These are phyloP conservation scores for Phlegmacium glaucopus DNA, from an alignment of 768 basidiomycete genomes.

Conservation along the genomic window DNA sequence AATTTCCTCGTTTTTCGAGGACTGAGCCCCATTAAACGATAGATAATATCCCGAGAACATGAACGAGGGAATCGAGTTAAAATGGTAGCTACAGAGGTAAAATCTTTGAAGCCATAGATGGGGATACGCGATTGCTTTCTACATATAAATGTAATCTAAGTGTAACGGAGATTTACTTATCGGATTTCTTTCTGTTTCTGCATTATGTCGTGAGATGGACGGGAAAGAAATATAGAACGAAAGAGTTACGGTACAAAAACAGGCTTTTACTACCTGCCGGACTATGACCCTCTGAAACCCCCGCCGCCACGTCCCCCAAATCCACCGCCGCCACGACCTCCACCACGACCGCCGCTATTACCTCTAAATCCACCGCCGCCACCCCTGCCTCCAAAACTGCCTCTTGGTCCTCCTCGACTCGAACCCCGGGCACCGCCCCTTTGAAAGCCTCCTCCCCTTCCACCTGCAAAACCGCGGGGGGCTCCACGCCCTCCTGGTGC, in stretches of 20 bases:
- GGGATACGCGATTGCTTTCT: not conserved
- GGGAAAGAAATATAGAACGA: not conserved
- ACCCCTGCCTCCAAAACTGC: constrained; percentile 36
- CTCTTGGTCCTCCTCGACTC: constrained; percentile 29
- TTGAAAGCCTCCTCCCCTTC: constrained; percentile 43
- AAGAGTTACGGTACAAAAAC: no score
- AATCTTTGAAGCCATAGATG: constrained; percentile 42
- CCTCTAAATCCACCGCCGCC: constrained; percentile 45
- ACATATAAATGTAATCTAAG: not conserved
- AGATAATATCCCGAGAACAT: constrained; percentile 31
- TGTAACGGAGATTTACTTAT: no score
- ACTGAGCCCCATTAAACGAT: constrained; percentile 1
- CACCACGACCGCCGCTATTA: constrained; percentile 39
- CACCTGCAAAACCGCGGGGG: constrained; percentile 28
- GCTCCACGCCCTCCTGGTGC: constrained; percentile 30
- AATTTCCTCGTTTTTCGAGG: not conserved
- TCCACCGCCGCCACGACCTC: constrained; percentile 37
- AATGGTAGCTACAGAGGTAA: constrained; percentile 45
- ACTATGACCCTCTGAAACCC: constrained; percentile 49
- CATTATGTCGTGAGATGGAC: no score
- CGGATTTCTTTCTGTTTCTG: no score
- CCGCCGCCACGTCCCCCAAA: constrained; percentile 23
- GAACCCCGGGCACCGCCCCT: constrained; percentile 43
- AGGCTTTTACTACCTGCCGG: constrained; percentile 2
- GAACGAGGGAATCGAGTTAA: constrained; percentile 48